Percentiles rank a stretch among this genome's conserved stretches.
phyloP scores from a whole-genome alignment of 2,329 filamentous ascomycete genomes.

The Trichoderma polysporum region DNA sequence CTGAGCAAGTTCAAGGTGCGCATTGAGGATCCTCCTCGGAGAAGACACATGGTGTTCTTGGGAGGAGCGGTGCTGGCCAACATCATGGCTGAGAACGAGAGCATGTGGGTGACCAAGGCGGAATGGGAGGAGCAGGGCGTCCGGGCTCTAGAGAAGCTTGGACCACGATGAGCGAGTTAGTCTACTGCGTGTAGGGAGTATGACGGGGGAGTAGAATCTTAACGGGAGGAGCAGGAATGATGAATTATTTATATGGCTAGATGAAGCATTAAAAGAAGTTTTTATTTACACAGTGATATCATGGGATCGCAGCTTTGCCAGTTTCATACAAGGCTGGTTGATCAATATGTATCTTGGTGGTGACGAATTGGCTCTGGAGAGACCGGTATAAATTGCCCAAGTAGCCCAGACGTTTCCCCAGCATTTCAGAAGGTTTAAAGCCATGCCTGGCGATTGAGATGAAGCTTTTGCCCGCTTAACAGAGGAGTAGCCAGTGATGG shows the following conservation, averaged over 20 bases:
- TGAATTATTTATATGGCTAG: conserved; percentile 8
- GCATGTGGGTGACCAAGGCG: conserved; percentile 97
- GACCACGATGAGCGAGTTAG: conserved; percentile 63
- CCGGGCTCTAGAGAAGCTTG: conserved; percentile 85
- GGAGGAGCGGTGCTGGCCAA: conserved; percentile 95
- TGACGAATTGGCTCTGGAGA: neutral
- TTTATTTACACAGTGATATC: neutral
- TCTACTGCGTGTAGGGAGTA: neutral
- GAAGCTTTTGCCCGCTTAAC: no score
- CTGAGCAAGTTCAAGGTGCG: conserved; percentile 99
- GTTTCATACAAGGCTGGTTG: neutral
- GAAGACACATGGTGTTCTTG: conserved; percentile 99
- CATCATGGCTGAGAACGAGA: conserved; percentile 98
- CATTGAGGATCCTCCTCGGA: conserved; percentile 94
- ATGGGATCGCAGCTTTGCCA: neutral
- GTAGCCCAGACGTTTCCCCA: neutral
- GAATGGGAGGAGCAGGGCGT: conserved; percentile 96
- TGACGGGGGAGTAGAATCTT: neutral
- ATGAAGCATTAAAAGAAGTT: conserved; percentile 19
- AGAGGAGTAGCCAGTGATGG: no score
- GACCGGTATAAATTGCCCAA: no score
- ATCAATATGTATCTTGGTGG: neutral
- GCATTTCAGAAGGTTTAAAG: neutral
- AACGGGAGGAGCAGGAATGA: neutral
- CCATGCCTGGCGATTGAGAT: no score